Base-by-base conservation (phyloP, 2,329 filamentous ascomycete species). In the Penicillium sclerotigenum region DNA sequence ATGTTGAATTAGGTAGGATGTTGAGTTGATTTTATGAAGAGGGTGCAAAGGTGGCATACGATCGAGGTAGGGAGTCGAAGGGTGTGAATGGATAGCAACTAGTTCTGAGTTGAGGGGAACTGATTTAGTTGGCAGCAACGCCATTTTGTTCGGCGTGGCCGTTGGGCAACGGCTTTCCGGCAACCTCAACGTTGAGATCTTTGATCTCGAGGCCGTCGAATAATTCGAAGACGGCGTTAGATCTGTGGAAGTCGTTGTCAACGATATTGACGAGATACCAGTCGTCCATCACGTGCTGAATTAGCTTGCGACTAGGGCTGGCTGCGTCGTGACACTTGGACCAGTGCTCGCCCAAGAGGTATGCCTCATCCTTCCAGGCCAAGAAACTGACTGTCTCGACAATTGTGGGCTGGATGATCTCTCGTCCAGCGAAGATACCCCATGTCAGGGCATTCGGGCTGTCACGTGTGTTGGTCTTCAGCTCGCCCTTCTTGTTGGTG, bases 331-430 rank as follows among this genome's bases (percentile, higher is more conserved):
- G 91, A 72, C 94, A 99, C 68, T 90, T 90, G 22, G 90, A 90
- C 94, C 94, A 99, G 70, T 99, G 92, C 56, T 88, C 83, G 52
- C 94, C 94, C 10, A 99, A 83, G 59, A 90, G 86, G 80, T 91
- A 99, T 16, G 96, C 95, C 76, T 99, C 94, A 65, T 99, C 94
- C 77, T 96, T 96, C 94, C 94, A 99, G 2, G 94, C 94, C 52
- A 99, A 80, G 83, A 99, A 99, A 73, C 90, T 96, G 72, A 99
- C 88, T 18, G 90, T 95, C 78, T 99, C 94, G 50, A 99, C 94
- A 67, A 99, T 97, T n/a, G 94, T 99, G 14, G 94, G 94, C 75
- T 99, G 94, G n/a, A 99, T 92, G 70, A 99, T 97, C 75, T 99
- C 94, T 74, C 97, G 96, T 56, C 94, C 94, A 0, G 94, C 93